Conservation (phyloP, 352 stramenopile species). For the Pythium apleroticum region DNA sequence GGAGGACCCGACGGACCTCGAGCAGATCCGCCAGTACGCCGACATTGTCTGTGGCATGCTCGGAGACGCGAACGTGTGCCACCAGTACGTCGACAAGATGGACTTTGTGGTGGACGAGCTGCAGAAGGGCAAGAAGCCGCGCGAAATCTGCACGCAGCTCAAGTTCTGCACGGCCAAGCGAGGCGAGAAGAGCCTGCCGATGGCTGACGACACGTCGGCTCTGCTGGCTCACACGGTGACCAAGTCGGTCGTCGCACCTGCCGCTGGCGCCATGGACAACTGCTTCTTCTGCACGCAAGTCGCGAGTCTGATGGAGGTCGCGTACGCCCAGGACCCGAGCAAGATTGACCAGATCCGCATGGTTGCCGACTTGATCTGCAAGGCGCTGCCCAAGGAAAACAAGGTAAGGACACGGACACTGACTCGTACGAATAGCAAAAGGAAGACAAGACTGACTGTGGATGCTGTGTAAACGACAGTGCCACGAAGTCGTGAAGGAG, state of each 20-base stretch:
- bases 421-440: too few species aligned
- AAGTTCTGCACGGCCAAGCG: constrained; percentile 50
- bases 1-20: constrained; percentile 52
- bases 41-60: constrained; percentile 81
- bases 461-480: constrained; percentile 36
- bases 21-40: constrained; percentile 60
- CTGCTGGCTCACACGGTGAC: constrained; percentile 14
- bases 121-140: constrained; percentile 62
- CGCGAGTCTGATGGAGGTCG: constrained; percentile 49
- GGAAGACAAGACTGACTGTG: too few species aligned
- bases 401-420: constrained; percentile 37
- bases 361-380: constrained; percentile 62
- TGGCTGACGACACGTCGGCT: constrained; percentile 7
- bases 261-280: constrained; percentile 6
- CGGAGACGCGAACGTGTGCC: constrained; percentile 55
- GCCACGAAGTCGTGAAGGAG: constrained; percentile 56
- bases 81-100: constrained; percentile 68
- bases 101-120: constrained; percentile 65
- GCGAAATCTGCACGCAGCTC: constrained; percentile 54
- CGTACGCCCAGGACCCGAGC: constrained; percentile 49
- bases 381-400: constrained; percentile 50
- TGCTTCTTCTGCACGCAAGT: constrained; percentile 81
- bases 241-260: constrained; percentile 9
- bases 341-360: constrained; percentile 61
- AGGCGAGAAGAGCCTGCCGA: background rate